Conservation (phyloP, 495 filamentous ascomycete species). For the Aspergillus avenaceus region DNA sequence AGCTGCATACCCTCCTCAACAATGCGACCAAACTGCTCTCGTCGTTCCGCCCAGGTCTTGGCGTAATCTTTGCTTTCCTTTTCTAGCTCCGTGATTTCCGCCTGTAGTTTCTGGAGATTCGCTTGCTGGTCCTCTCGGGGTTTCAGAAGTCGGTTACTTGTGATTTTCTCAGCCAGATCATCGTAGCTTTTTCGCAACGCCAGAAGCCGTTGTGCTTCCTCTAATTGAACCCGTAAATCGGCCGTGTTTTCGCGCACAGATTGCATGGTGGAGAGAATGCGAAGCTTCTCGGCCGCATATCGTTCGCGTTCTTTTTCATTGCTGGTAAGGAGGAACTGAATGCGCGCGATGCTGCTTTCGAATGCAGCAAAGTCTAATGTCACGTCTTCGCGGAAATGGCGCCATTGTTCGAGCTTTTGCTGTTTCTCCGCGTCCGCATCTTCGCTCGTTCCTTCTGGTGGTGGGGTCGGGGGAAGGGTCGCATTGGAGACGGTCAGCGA, state of each 20-base stretch:
- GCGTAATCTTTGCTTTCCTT: constrained; percentile 78
- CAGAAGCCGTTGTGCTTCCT: constrained; percentile 69
- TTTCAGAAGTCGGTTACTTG: constrained; percentile 70
- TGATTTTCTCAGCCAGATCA: constrained; percentile 80
- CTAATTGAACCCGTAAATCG: constrained; percentile 65
- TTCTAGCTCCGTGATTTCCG: constrained; percentile 84
- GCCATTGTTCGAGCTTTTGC: constrained; percentile 51
- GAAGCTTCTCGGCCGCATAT: constrained; percentile 74
- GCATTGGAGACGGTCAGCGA: constrained; percentile 51
- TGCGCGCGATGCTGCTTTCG: constrained; percentile 78
- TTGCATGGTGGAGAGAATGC: constrained; percentile 71
- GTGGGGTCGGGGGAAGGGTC: constrained; percentile 63
- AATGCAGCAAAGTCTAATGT: constrained; percentile 88
- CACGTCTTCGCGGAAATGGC: constrained; percentile 72
- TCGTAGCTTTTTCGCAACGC: constrained; percentile 82
- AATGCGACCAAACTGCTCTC: constrained; percentile 85
- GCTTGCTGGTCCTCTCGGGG: constrained; percentile 78
- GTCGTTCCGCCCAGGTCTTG: constrained; percentile 76
- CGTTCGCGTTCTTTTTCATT: constrained; percentile 82
- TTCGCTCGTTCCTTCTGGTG: constrained; percentile 56
- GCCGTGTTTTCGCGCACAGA: constrained; percentile 72
- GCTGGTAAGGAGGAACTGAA: constrained; percentile 80
- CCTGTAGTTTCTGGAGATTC: constrained; percentile 73
- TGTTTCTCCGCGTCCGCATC: constrained; percentile 39
- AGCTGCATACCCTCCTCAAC: constrained; percentile 88